Conservation (phyloP, 352 stramenopile species). For the Pythium periplocum region DNA sequence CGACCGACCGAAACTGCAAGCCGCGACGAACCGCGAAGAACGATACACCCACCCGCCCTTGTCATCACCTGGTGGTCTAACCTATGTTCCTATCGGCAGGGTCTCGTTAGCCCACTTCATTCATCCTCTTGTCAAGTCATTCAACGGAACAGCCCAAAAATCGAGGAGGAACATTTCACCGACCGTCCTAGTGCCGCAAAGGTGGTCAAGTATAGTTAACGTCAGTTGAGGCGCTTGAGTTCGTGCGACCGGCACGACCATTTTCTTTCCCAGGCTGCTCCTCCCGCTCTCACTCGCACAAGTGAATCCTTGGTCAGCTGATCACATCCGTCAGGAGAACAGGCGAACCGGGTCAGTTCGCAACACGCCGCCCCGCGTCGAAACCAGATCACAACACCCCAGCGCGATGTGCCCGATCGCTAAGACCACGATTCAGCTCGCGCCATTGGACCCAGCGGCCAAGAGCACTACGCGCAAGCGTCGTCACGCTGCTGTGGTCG, state of each 20-base stretch:
- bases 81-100: slow-evolving; percentile 13
- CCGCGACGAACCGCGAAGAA: slow-evolving; percentile 15
- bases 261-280: no score
- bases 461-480: slow-evolving; percentile 21
- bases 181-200: slow-evolving; percentile 17
- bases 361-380: background rate
- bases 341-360: no score
- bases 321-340: no score
- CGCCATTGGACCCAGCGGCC: slow-evolving; percentile 9
- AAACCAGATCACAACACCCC: background rate
- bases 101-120: background rate
- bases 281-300: no score
- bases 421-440: background rate
- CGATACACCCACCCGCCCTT: slow-evolving; percentile 4
- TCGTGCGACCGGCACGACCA: slow-evolving; percentile 25
- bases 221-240: slow-evolving; percentile 2
- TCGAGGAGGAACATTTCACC: background rate
- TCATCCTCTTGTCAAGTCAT: no score
- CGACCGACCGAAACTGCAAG: slow-evolving; percentile 16
- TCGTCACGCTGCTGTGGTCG: background rate
- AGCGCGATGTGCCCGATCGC: background rate
- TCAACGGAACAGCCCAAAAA: no score
- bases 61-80: slow-evolving; percentile 1
- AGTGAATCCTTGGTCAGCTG: no score
- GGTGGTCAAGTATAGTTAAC: slow-evolving; percentile 17